These are phyloP conservation scores for Chlorella sorokiniana DNA, from an alignment of 139 green algal species.

Conservation along the genomic window DNA sequence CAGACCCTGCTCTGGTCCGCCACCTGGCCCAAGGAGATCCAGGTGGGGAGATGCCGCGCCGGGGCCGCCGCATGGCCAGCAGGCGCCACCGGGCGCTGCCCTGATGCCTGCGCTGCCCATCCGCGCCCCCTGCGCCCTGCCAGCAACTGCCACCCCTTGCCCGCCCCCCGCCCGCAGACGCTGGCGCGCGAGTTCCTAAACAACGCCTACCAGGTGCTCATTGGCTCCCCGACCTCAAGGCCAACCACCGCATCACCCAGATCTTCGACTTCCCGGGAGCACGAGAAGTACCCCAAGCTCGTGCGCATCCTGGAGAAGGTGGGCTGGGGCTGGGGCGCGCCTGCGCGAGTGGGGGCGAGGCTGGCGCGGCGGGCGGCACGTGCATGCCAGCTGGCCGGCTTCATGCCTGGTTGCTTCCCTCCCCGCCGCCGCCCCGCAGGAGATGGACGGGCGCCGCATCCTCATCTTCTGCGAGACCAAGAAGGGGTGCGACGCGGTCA, in stretches of 20 bases:
- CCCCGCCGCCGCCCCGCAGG: background rate
- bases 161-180: background rate
- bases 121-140: background rate
- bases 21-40: constrained; percentile 94
- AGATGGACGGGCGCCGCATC: constrained; percentile 82
- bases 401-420: background rate
- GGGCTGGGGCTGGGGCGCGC: background rate
- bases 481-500: constrained; percentile 87
- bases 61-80: background rate
- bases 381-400: background rate
- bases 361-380: background rate
- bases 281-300: constrained; percentile 60
- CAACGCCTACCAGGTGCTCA: constrained; percentile 85
- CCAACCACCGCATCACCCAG: constrained; percentile 91
- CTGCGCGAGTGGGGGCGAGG: constrained; percentile 42
- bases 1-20: constrained; percentile 97
- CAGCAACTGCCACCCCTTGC: background rate
- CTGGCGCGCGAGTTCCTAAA: constrained; percentile 87
- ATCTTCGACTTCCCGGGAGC: constrained; percentile 69
- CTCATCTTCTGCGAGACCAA: constrained; percentile 95
- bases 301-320: constrained; percentile 57
- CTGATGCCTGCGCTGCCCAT: background rate
- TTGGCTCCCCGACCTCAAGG: constrained; percentile 87
- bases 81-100: too few species aligned
- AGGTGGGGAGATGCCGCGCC: constrained; percentile 34